These are phyloP conservation scores for Suhomyces yuchorum DNA, from an alignment of 1,139 yeast species.

Conservation along the genomic window DNA sequence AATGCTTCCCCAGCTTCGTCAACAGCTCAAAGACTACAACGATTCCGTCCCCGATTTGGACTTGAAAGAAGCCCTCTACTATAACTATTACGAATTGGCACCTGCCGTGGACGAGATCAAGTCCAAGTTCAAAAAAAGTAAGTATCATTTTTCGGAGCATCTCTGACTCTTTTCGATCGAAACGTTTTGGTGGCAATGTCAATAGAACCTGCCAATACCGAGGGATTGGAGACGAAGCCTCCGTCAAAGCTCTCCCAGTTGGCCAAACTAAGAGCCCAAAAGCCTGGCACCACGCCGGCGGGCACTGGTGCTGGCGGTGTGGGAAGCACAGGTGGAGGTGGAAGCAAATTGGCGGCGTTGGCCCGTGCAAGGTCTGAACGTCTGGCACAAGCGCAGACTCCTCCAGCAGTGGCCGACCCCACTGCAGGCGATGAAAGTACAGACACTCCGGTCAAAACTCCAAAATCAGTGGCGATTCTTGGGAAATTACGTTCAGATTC, in stretches of 20 bases:
- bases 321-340: background rate
- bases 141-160: constrained; percentile 26
- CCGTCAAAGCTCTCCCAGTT: constrained; percentile 20
- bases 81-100: constrained; percentile 58
- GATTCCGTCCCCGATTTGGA: constrained; percentile 53
- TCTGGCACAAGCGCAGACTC: background rate
- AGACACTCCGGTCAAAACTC: background rate
- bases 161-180: constrained; percentile 5
- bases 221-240: background rate
- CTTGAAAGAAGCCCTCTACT: constrained; percentile 62
- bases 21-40: constrained; percentile 37
- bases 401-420: background rate
- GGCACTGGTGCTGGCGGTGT: background rate
- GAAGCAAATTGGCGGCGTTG: constrained; percentile 42
- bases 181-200: background rate
- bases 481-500: constrained; percentile 7
- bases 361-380: constrained; percentile 44
- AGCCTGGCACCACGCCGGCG: background rate
- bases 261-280: constrained; percentile 16
- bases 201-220: background rate
- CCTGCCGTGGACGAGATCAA: constrained; percentile 57
- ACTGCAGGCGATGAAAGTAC: background rate
- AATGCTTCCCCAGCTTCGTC: constrained; percentile 43
- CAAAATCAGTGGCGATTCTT: constrained; percentile 16
- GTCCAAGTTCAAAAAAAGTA: constrained; percentile 47